Evolutionary conservation across 78 protist species (phyloP).

Genomic region (Isochrysis galbana): DNA sequence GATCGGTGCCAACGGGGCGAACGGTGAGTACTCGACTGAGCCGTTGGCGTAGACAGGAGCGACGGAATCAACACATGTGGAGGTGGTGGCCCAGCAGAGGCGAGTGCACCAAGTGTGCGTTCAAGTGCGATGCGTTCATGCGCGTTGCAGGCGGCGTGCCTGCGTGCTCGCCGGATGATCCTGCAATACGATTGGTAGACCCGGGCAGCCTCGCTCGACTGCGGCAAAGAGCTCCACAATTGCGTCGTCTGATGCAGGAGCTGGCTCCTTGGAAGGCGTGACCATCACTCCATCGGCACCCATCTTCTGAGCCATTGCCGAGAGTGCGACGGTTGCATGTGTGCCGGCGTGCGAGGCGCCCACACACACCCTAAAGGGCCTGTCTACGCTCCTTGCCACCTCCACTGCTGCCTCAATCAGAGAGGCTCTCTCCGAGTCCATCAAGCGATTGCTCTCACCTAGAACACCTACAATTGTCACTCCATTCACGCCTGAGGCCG

Average conservation of each 20-base stretch:
- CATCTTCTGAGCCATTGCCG: not conserved
- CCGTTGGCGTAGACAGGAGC: no score
- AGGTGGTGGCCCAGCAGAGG: no score
- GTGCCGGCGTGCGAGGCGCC: not conserved
- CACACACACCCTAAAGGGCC: not conserved
- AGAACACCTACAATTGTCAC: not conserved
- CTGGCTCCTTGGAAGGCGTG: not conserved
- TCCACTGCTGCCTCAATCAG: not conserved
- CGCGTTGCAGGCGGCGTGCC: not conserved
- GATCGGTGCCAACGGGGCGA: no score
- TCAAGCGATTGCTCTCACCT: not conserved
- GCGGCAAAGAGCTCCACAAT: not conserved
- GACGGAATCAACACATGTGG: no score
- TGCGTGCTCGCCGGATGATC: slow-evolving; percentile 3
- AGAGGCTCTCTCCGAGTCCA: not conserved
- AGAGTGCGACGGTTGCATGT: not conserved
- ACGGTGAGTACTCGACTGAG: no score
- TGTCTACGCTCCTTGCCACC: not conserved
- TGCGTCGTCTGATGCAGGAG: not conserved
- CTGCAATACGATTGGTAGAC: slow-evolving; percentile 2
- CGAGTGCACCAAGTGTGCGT: no score
- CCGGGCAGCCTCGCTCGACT: not conserved
- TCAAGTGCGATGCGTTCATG: not conserved
- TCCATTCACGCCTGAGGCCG: not conserved
- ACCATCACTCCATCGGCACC: not conserved